Conservation (phyloP, 352 stramenopile species). For the Thraustochytrium sp. region DNA sequence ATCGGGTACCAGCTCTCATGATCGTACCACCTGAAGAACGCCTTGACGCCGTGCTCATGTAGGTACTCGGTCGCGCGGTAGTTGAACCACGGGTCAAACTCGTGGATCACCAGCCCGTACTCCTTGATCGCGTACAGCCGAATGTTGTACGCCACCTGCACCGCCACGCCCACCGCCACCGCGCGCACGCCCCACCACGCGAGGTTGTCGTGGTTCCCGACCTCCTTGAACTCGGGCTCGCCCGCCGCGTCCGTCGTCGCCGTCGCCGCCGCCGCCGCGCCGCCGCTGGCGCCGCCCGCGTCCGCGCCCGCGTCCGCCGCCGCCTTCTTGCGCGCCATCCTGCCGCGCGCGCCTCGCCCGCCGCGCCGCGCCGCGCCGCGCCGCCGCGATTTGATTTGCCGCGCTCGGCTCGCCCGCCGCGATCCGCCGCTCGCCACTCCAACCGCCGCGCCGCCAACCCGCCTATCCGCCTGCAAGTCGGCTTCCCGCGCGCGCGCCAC, state of each 20-base stretch:
- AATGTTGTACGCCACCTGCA: slow-evolving; percentile 37
- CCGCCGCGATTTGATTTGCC: too few relatives aligned
- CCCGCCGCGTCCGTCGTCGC: neutral
- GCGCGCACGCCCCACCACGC: slow-evolving; percentile 1
- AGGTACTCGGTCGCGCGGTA: slow-evolving; percentile 95
- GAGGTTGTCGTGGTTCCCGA: neutral
- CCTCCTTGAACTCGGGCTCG: neutral
- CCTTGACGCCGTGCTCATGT: slow-evolving; percentile 81
- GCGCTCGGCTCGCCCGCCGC: too few relatives aligned
- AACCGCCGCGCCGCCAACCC: too few relatives aligned
- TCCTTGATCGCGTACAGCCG: slow-evolving; percentile 44
- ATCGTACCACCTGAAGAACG: slow-evolving; percentile 97
- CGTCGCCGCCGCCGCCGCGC: neutral
- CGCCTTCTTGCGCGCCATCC: neutral
- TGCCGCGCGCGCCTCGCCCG: too few relatives aligned
- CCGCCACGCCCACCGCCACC: neutral
- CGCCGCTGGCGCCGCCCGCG: neutral
- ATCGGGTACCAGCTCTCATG: slow-evolving; percentile 75
- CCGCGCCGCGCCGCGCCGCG: too few relatives aligned
- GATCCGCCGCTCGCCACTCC: too few relatives aligned
- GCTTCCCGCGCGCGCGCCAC: too few relatives aligned
- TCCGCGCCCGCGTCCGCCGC: neutral
- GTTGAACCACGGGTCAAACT: slow-evolving; percentile 95
- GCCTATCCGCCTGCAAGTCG: too few relatives aligned
- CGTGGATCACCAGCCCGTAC: slow-evolving; percentile 68